These are phyloP conservation scores for Pseudonitzschia pungens DNA, from an alignment of 108 stramenopile genomes.

Conservation along the genomic window DNA sequence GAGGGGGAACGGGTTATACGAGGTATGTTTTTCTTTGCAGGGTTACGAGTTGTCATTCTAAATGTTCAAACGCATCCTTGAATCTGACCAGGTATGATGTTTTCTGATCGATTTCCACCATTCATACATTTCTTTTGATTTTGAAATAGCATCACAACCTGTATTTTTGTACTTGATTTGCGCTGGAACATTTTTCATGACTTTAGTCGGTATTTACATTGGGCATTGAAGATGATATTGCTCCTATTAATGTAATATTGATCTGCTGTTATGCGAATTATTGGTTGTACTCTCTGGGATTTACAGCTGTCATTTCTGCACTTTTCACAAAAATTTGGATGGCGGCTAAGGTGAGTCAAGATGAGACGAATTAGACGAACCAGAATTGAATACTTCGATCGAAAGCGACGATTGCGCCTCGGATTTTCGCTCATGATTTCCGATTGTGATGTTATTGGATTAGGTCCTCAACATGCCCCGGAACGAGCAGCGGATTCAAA, in stretches of 20 bases:
- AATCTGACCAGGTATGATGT: background rate
- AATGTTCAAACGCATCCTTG: background rate
- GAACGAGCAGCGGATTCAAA: conserved; percentile 27
- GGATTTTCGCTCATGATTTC: background rate
- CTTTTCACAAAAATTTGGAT: conserved; percentile 64
- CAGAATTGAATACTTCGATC: background rate
- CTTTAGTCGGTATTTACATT: conserved; percentile 39
- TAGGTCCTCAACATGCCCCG: conserved; percentile 26
- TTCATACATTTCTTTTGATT: background rate
- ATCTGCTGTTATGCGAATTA: conserved; percentile 28
- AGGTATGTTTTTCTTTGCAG: background rate
- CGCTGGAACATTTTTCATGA: conserved; percentile 61
- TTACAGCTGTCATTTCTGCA: conserved; percentile 44
- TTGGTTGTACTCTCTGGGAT: conserved; percentile 55
- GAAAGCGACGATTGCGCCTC: background rate
- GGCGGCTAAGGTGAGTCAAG: conserved; percentile 36
- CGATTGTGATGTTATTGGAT: background rate
- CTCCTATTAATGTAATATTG: background rate
- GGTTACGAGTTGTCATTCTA: background rate
- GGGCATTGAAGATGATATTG: conserved; percentile 42
- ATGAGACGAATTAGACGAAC: background rate
- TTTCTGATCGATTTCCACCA: background rate
- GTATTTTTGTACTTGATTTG: conserved; percentile 57
- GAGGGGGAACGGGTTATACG: conserved; percentile 21
- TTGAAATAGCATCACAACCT: conserved; percentile 45